Percentiles rank a stretch among this genome's conserved stretches.
Evolutionary conservation across 116 monocot species (phyloP).

Genomic region (Zostera marina): DNA sequence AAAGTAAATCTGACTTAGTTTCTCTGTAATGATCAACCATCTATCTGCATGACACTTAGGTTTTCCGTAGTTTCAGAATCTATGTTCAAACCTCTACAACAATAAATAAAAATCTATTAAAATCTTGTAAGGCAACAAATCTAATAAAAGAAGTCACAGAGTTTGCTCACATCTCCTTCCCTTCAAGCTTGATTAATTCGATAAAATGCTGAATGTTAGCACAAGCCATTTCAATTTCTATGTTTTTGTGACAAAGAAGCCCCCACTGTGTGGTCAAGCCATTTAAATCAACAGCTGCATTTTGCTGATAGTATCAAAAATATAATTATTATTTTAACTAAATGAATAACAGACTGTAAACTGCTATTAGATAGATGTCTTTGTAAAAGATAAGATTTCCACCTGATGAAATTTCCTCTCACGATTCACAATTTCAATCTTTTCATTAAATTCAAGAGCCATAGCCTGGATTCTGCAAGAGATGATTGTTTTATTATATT

Average conservation of each 20-base stretch:
- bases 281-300: slow-evolving; percentile 53
- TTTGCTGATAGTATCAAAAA: slow-evolving; percentile 49
- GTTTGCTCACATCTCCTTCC: slow-evolving; percentile 30
- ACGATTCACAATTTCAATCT: slow-evolving; percentile 76
- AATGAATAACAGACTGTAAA: neutral
- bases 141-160: neutral
- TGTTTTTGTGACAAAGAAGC: slow-evolving; percentile 83
- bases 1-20: too few species aligned
- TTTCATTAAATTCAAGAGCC: slow-evolving; percentile 58
- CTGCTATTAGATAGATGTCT: too few species aligned
- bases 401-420: slow-evolving; percentile 99
- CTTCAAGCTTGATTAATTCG: slow-evolving; percentile 49
- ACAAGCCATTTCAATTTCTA: slow-evolving; percentile 75
- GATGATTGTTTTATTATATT: neutral
- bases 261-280: slow-evolving; percentile 63
- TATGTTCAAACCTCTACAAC: slow-evolving; percentile 50
- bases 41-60: slow-evolving; percentile 2
- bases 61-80: slow-evolving; percentile 15
- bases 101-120: neutral
- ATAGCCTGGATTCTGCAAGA: slow-evolving; percentile 55
- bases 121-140: neutral
- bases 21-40: neutral
- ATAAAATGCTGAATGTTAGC: slow-evolving; percentile 48
- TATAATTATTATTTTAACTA: neutral
- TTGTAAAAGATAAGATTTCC: neutral